Evolutionary conservation across 2,329 filamentous ascomycete genomes (phyloP).

Genomic region (Elsinoe ampelina): DNA sequence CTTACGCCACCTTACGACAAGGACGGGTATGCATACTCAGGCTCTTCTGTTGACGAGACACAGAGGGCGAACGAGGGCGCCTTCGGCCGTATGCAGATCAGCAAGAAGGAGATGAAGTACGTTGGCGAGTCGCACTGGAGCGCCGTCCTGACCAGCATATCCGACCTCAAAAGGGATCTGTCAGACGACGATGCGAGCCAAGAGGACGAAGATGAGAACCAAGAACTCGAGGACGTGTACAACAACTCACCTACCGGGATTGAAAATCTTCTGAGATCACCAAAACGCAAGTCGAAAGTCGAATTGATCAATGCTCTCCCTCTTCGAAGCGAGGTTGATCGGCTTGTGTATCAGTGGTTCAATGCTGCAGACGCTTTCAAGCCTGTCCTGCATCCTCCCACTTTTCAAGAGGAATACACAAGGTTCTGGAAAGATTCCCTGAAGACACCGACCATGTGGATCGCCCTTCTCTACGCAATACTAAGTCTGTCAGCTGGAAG

Average conservation of each 20-base stretch:
- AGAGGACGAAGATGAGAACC: constrained; percentile 16
- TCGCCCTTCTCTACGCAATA: constrained; percentile 41
- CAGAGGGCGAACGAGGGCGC: constrained; percentile 48
- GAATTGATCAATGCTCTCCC: constrained; percentile 27
- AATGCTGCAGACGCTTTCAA: constrained; percentile 28
- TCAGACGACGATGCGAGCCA: constrained; percentile 22
- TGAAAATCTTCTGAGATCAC: constrained; percentile 12
- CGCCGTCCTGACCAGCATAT: constrained; percentile 58
- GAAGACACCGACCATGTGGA: constrained; percentile 34
- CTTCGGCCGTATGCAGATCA: constrained; percentile 74
- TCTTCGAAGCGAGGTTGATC: constrained; percentile 25
- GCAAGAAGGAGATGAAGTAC: constrained; percentile 65
- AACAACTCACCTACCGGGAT: neutral
- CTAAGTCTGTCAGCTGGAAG: constrained; percentile 33
- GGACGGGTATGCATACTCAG: constrained; percentile 10
- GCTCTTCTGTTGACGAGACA: neutral
- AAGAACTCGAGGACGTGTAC: constrained; percentile 14
- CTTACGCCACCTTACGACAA: constrained; percentile 25
- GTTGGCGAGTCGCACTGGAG: constrained; percentile 79
- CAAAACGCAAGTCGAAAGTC: constrained; percentile 20
- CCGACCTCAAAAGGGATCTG: constrained; percentile 26
- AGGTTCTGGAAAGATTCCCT: constrained; percentile 36
- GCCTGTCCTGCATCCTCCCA: constrained; percentile 53
- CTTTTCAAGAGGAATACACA: constrained; percentile 35
- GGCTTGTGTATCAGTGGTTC: constrained; percentile 27